Evolutionary conservation across 1,284 basidiomycete species (phyloP).

Genomic region (Binderoboletus segoi): DNA sequence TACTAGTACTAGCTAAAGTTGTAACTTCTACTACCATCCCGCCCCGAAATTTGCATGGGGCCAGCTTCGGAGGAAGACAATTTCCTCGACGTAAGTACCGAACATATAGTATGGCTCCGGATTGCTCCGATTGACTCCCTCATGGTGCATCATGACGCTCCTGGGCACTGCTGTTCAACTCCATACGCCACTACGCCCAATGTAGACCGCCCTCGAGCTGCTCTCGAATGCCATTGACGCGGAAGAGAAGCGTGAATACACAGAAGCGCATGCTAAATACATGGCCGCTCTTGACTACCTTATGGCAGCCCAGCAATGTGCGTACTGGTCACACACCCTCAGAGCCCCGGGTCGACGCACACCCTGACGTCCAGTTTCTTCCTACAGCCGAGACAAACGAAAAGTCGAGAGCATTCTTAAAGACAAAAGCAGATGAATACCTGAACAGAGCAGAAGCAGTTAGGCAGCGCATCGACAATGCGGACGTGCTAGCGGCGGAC

Average conservation of each 20-base stretch:
- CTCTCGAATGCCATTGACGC: constrained; percentile 39
- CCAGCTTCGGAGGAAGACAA: too few species aligned
- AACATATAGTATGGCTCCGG: too few species aligned
- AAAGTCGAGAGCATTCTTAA: constrained; percentile 85
- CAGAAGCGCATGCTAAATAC: constrained; percentile 92
- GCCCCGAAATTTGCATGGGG: too few species aligned
- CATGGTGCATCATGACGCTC: neutral
- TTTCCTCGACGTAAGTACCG: too few species aligned
- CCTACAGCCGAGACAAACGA: constrained; percentile 16
- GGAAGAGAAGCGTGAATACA: constrained; percentile 90
- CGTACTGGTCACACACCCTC: constrained; percentile 13
- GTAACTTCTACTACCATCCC: too few species aligned
- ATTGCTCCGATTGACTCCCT: too few species aligned
- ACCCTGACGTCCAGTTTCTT: too few species aligned
- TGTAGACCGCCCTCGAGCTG: constrained; percentile 22
- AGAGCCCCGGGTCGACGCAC: too few species aligned
- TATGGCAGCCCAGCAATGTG: constrained; percentile 78
- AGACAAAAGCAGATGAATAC: constrained; percentile 89
- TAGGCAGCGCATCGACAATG: constrained; percentile 67
- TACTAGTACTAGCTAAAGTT: too few species aligned
- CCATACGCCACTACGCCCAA: too few species aligned
- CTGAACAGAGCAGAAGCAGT: constrained; percentile 89
- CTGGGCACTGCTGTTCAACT: neutral
- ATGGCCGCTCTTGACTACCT: constrained; percentile 97
- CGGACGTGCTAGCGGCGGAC: neutral